Conservation (phyloP, 495 filamentous ascomycete genomes). For the Annulohypoxylon maeteangense region DNA sequence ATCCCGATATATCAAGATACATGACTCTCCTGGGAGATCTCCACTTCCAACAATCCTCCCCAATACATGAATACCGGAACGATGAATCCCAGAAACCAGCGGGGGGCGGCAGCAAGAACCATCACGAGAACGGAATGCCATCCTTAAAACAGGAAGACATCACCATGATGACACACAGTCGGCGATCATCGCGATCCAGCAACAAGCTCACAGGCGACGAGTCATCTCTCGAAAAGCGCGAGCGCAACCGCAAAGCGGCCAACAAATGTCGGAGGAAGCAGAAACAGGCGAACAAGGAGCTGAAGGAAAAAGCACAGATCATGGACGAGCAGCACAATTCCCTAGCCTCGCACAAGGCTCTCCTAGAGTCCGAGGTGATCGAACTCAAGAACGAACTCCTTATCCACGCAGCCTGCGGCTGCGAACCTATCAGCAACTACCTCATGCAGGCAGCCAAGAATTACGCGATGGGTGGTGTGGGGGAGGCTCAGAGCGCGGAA, state of each 20-base stretch:
- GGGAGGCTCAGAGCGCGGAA: neutral
- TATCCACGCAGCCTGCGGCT: slow-evolving; percentile 34
- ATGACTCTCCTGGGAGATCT: slow-evolving; percentile 3
- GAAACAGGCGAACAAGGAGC: slow-evolving; percentile 28
- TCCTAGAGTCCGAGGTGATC: slow-evolving; percentile 38
- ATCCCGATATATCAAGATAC: slow-evolving; percentile 13
- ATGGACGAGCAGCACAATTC: slow-evolving; percentile 29
- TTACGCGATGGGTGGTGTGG: slow-evolving; percentile 20
- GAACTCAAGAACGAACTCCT: slow-evolving; percentile 36
- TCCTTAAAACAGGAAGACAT: slow-evolving; percentile 2
- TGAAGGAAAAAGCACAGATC: slow-evolving; percentile 29
- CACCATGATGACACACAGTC: neutral
- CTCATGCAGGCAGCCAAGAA: slow-evolving; percentile 31
- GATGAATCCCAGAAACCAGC: neutral
- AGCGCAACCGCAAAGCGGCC: slow-evolving; percentile 42
- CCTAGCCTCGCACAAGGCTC: slow-evolving; percentile 23
- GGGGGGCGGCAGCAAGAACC: neutral
- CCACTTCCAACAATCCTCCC: neutral
- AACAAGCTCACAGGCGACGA: slow-evolving; percentile 37
- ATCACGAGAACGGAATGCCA: neutral
- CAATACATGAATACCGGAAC: neutral
- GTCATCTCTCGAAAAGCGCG: slow-evolving; percentile 32
- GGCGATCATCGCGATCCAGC: slow-evolving; percentile 31
- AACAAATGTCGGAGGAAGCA: slow-evolving; percentile 46
- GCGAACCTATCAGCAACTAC: slow-evolving; percentile 31